Base-by-base conservation (phyloP, 345 rosid genomes). In the Citrus unshiu region DNA sequence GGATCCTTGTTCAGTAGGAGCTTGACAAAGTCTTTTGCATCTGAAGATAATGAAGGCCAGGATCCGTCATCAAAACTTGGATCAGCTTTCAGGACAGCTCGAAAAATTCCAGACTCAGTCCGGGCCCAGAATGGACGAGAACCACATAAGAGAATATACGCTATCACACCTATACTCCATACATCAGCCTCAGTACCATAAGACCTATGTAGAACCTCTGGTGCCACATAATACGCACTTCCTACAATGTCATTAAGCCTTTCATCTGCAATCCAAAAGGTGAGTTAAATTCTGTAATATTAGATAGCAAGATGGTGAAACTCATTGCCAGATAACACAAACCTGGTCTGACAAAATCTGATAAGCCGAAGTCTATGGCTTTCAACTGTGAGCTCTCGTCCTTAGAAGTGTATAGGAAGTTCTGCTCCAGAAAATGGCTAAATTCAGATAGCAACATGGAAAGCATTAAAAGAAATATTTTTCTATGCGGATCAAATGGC, bases 91-190 rank as follows among this genome's bases (percentile, higher is more conserved):
- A 94, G 84, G 78, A 96, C 98, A 7, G 98, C 88, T 54, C 93
- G 90, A 76, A 94, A 96, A 73, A 96, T 93, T 71, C 98, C 98
- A 43, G 99, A 94, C 84, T 96, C 98, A 9, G 95, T 96, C 79
- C 93, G 86, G 35, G 99, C 97, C 99, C 98, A 96, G 85, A 96
- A 96, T 64, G 99, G 99, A 77, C 99, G 94, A 84, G 98, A 91
- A 61, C 99, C 98, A 60, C 99, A 90, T 76, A 96, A 80, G 16
- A 96, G 98, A 86, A 96, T 96, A 84, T 94, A 96, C 22, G 97
- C 90, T 72, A 96, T 93, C 22, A 96, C 98, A n/a, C 99, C 99
- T 62, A 93, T 71, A 80, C 99, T 96, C 99, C 99, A 96, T 29
- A 92, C 97, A 89, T 96, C 99, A 7, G 99, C 99, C 83, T 96